Evolutionary conservation across 768 basidiomycete genomes (phyloP), one percentile per base, ranked within the genome.

Genomic region (Vararia minispora): DNA sequence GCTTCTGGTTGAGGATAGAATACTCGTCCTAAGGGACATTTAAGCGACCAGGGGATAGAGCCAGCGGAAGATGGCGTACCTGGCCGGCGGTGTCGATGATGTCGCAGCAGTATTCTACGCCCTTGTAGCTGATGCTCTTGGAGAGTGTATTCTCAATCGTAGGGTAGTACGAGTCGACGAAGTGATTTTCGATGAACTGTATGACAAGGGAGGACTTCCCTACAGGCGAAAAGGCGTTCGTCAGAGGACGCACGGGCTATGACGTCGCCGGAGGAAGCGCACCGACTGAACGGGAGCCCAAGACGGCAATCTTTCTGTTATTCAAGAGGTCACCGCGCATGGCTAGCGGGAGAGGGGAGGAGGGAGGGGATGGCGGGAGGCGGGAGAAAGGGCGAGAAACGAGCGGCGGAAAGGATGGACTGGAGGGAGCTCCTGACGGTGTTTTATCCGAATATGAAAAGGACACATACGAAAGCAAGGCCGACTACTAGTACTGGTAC

Each of bases 81-180:
- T 97, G 94, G 21, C 94, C 94, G 35, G 94, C 94, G 46, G 90
- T 94, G 59, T 98, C 94, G 51, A 97, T 88, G 64, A 98, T 92
- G 62, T 94, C 90, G 62, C 91, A 92, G 44, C 90, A 82, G 53
- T 91, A 98, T 53, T 92, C 88, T 23, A 80, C 70, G 35, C 91
- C 92, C 40, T 86, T 87, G 65, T 85, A 82, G 41, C 71, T 73
- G 53, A 98, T 77, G 43, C 70, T 79, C 69, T 94, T 95, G 36
- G 77, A 69, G 58, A 80, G 84, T 10, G 83, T 88, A 49, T 71
- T 76, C 61, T 97, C 92, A 54, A 94, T 94, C 35, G 91, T 97
- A 27, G 94, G 94, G 63, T 89, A 91, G 66, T 97, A 97, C 6
- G 80, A 70, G 44, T 94, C 91, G 58, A 82, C 72, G 55, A 95